Evolutionary conservation across 139 green algal species (phyloP), one percentile per base, ranked within the genome.

Genomic region (Eudorina sp.): DNA sequence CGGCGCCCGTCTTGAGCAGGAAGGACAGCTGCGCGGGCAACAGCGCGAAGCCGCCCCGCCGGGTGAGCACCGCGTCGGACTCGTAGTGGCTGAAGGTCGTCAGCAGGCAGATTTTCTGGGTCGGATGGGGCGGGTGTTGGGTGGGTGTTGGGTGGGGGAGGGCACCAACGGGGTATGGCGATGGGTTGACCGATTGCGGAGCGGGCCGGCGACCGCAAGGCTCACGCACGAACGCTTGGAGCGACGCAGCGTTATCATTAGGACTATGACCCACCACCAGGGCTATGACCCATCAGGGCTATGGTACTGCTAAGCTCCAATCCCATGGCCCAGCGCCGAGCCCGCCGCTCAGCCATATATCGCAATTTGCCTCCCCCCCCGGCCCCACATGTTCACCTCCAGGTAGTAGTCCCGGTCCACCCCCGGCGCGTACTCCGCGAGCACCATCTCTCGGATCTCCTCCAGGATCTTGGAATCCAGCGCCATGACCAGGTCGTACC

Each of bases 61-160:
- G 43, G 23, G 75, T 83, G 14, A 89, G 73, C 53, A 84, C 75
- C 25, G 48, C 73, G 2, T 89, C 85, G 21, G n/a, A 66, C 85
- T 89, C 85, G 29, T 84, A 89, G 58, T 89, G 74, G 58, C 73
- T 85, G 85, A 89, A 89, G 45, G 19, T 53, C 43, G 74, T 85
- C 5, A 89, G 85, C 31, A 89, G 73, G 73, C 73, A 85, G 53
- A 89, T 34, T 58, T 85, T 83, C 84, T 75, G 72, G n/a, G n/a
- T n/a, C n/a, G n/a, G n/a, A n/a, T n/a, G n/a, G n/a, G n/a, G n/a
- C 31, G 62, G 46, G 43, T 29, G 31, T 53, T n/a, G n/a, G 34
- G 4, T 19, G 31, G 51, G 34, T 3, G 68, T 21, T 5, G 72
- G 31, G 64, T 46, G 64, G 31, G 19, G 23, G 64, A 23, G 64